These are phyloP conservation scores for Epicoccum sorghinum DNA, from an alignment of 2,329 filamentous ascomycete genomes.

Conservation along the genomic window DNA sequence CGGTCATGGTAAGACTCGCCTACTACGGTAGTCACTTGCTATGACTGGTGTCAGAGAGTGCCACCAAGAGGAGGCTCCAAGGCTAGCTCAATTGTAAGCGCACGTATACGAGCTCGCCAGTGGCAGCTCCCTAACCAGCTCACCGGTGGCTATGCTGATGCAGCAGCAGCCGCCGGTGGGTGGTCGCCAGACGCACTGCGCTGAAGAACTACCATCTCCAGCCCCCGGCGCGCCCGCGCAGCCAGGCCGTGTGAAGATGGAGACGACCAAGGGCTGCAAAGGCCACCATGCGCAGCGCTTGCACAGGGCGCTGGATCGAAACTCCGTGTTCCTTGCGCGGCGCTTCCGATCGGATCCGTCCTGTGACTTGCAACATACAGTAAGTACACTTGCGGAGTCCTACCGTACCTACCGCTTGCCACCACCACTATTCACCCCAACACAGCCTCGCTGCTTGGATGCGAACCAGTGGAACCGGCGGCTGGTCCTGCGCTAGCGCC, in stretches of 20 bases:
- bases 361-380: too few relatives aligned
- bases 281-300: not conserved
- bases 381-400: too few relatives aligned
- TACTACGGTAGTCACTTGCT: not conserved
- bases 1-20: not conserved
- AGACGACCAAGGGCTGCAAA: too few relatives aligned
- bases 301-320: not conserved
- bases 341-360: too few relatives aligned
- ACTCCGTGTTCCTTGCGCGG: too few relatives aligned
- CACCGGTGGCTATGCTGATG: not conserved
- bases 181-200: not conserved
- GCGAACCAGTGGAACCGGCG: conserved; percentile 11
- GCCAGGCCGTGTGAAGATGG: too few relatives aligned
- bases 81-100: not conserved
- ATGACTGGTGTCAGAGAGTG: not conserved
- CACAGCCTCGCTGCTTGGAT: conserved; percentile 1
- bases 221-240: not conserved
- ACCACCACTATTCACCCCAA: not conserved
- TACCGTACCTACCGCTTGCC: not conserved
- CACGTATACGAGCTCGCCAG: not conserved
- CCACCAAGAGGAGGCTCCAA: not conserved
- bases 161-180: not conserved
- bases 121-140: not conserved
- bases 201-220: not conserved
- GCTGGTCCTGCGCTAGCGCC: conserved; percentile 16